Conservation (phyloP, 75 land plant species). For the Cupressus sempervirens region DNA sequence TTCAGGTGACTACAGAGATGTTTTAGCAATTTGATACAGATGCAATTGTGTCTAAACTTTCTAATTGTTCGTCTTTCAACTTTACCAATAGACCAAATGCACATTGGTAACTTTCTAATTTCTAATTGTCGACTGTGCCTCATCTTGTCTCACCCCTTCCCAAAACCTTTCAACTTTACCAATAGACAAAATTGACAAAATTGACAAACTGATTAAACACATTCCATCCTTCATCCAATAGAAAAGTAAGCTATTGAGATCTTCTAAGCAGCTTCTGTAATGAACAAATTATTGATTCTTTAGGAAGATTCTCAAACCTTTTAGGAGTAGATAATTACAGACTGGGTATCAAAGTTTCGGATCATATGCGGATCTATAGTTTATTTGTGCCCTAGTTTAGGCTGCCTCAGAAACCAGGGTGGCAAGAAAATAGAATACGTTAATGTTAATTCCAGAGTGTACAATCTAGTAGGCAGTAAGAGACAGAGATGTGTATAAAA, state of each 20-base stretch:
- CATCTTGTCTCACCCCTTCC: too few relatives aligned
- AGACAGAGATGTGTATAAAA: not conserved
- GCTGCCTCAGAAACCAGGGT: not conserved
- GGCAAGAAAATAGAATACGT: not conserved
- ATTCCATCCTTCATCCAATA: not conserved
- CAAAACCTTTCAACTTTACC: too few relatives aligned
- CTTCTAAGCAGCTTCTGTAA: not conserved
- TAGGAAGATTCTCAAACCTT: not conserved
- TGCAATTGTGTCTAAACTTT: too few relatives aligned
- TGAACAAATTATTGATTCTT: not conserved
- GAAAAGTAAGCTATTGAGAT: too few relatives aligned
- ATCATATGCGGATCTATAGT: not conserved
- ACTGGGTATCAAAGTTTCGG: not conserved
- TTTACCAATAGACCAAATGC: too few relatives aligned
- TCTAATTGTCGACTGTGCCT: too few relatives aligned
- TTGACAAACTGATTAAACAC: too few relatives aligned
- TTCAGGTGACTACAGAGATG: too few relatives aligned
- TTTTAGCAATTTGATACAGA: too few relatives aligned
- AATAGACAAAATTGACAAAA: too few relatives aligned
- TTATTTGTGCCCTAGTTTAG: not conserved
- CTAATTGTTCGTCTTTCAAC: too few relatives aligned
- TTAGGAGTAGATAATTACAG: not conserved
- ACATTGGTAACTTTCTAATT: too few relatives aligned
- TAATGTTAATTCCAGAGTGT: not conserved
- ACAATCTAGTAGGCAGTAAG: not conserved